Conservation (phyloP, 1,139 yeast species). For the Magnusiomyces sp. region DNA sequence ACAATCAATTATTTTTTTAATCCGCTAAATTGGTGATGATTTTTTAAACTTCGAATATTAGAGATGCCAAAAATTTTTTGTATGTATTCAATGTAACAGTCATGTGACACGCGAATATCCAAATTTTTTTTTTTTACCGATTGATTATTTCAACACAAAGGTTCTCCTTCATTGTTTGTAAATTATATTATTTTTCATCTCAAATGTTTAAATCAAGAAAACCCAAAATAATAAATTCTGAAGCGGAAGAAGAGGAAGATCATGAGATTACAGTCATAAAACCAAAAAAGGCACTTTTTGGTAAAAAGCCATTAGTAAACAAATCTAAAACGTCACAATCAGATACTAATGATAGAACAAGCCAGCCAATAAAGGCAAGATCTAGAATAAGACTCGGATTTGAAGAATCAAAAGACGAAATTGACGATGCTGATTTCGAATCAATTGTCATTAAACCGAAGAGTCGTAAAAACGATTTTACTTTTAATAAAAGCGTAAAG, state of each 20-base stretch:
- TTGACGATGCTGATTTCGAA: not conserved
- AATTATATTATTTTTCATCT: too few relatives aligned
- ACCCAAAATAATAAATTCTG: conserved; percentile 2
- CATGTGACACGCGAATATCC: too few relatives aligned
- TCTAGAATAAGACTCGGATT: not conserved
- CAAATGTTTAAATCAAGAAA: conserved; percentile 3
- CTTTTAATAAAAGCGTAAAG: too few relatives aligned
- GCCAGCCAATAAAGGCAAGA: not conserved
- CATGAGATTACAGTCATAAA: not conserved
- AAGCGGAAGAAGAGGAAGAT: not conserved
- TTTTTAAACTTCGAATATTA: not conserved
- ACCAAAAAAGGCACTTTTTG: not conserved
- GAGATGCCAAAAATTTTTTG: too few relatives aligned
- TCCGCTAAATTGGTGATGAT: not conserved
- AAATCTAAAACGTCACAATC: too few relatives aligned
- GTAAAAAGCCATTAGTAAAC: not conserved
- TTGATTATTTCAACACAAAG: too few relatives aligned
- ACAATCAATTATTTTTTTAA: not conserved
- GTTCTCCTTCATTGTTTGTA: too few relatives aligned
- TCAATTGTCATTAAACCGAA: conserved; percentile 3
- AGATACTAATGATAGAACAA: too few relatives aligned
- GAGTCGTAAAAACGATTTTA: not conserved
- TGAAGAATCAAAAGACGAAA: not conserved
- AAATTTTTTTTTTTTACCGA: too few relatives aligned
- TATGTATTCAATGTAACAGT: too few relatives aligned